A percentile compares a stretch with the other conserved stretches of the same genome.
These are phyloP conservation scores for Ambrosiella cleistominuta DNA, from an alignment of 2,329 filamentous ascomycete genomes.

Conservation along the genomic window DNA sequence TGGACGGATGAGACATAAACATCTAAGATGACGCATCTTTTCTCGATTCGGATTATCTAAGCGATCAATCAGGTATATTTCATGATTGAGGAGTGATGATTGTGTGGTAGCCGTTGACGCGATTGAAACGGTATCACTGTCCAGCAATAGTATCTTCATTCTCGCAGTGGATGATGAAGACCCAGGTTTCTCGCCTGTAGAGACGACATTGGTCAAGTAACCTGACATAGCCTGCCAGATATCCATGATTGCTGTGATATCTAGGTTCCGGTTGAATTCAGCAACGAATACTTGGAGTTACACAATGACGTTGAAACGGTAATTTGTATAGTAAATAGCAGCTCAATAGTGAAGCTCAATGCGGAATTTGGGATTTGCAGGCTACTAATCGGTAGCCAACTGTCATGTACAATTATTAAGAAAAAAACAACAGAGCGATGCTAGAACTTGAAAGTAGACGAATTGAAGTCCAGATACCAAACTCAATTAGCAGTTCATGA, in stretches of 20 bases:
- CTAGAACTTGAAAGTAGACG: neutral
- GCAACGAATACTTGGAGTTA: no score
- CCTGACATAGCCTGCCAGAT: conserved; percentile 81
- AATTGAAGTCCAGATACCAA: neutral
- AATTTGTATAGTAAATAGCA: no score
- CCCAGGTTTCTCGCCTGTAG: conserved; percentile 42
- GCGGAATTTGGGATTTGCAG: no score
- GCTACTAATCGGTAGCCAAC: neutral
- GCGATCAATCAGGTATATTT: conserved; percentile 94
- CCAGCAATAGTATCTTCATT: conserved; percentile 95
- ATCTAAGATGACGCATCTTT: conserved; percentile 94
- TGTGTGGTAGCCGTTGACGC: conserved; percentile 92
- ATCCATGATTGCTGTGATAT: conserved; percentile 50
- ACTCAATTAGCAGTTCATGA: no score
- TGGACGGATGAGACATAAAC: conserved; percentile 81
- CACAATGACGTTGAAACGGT: no score
- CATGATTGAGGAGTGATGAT: conserved; percentile 83
- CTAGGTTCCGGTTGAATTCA: neutral
- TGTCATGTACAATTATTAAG: neutral
- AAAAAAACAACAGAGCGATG: neutral
- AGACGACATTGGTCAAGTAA: conserved; percentile 87
- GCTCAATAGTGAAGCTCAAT: no score
- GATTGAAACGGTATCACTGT: conserved; percentile 84
- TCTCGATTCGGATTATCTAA: conserved; percentile 78
- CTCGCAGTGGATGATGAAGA: conserved; percentile 52